A percentile compares a stretch with the other conserved stretches of the same genome.
Evolutionary conservation across 1,284 basidiomycete genomes (phyloP).

Genomic region (Apiotrichum veenhuisii): DNA sequence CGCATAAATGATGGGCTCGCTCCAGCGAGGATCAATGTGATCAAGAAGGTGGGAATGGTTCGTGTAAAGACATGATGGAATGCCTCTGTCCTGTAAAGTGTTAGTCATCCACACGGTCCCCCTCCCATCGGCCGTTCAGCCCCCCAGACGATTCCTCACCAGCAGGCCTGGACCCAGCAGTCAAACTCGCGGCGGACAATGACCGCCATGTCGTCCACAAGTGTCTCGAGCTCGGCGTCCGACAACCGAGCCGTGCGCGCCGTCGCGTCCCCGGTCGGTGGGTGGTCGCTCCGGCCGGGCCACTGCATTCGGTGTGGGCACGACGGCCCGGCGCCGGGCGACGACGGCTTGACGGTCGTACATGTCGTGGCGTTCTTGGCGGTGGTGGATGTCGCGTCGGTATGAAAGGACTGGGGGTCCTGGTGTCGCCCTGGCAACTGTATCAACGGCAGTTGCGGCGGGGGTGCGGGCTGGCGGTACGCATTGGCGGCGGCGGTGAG

Average conservation of each 20-base stretch:
- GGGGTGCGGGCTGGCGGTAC: conserved; percentile 43
- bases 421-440: conserved; percentile 40
- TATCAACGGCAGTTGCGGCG: conserved; percentile 39
- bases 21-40: conserved; percentile 45
- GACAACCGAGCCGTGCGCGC: conserved; percentile 28
- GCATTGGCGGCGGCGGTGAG: conserved; percentile 35
- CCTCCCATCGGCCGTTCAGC: too few relatives aligned
- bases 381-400: conserved; percentile 8
- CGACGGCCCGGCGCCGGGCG: conserved; percentile 5
- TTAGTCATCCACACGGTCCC: too few relatives aligned
- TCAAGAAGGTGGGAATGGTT: conserved; percentile 45
- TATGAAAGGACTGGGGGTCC: conserved; percentile 20
- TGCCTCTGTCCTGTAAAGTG: conserved; percentile 43
- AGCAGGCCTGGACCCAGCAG: conserved; percentile 50
- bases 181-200: conserved; percentile 47
- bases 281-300: conserved; percentile 34
- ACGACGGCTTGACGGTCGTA: conserved; percentile 1
- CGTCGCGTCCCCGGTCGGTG: neutral
- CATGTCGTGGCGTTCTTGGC: conserved; percentile 1
- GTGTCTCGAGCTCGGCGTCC: conserved; percentile 42
- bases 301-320: conserved; percentile 32
- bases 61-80: conserved; percentile 49
- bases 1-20: conserved; percentile 44
- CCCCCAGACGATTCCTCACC: conserved; percentile 36
- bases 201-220: conserved; percentile 43